A percentile compares a stretch with the other conserved stretches of the same genome.
Evolutionary conservation across 306 rosid genomes (phyloP).

Genomic region (Pueraria montana): DNA sequence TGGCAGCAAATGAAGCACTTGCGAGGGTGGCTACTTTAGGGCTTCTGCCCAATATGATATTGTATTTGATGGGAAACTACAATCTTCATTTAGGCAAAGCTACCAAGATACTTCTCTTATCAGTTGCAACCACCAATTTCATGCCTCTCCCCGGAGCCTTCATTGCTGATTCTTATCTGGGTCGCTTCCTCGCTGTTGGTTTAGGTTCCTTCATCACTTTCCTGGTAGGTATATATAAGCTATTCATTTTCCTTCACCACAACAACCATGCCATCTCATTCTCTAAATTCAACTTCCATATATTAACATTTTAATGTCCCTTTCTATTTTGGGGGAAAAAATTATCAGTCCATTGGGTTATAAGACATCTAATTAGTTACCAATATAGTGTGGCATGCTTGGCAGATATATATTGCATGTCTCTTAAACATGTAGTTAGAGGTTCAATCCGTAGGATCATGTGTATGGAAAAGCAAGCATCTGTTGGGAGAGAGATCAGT

Average conservation of each 20-base stretch:
- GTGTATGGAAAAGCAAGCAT: too few species aligned
- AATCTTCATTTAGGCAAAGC: slow-evolving; percentile 60
- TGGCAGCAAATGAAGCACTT: slow-evolving; percentile 75
- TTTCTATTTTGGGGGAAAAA: too few species aligned
- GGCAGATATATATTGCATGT: too few species aligned
- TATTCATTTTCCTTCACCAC: background rate
- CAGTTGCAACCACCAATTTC: slow-evolving; percentile 66
- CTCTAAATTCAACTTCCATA: too few species aligned
- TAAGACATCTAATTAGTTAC: too few species aligned
- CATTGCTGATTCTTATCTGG: slow-evolving; percentile 76
- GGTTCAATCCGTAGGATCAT: too few species aligned
- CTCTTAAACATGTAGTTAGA: too few species aligned
- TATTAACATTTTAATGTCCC: too few species aligned
- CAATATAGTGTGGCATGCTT: too few species aligned
- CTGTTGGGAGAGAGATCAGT: too few species aligned
- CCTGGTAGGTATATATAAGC: slow-evolving; percentile 48
- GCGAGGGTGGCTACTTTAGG: slow-evolving; percentile 72
- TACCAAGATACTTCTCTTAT: slow-evolving; percentile 55
- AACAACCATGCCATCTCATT: background rate
- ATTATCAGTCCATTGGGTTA: too few species aligned
- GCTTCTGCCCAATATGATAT: slow-evolving; percentile 68
- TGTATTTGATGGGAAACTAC: slow-evolving; percentile 67
- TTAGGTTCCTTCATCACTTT: slow-evolving; percentile 65
- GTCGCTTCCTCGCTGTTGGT: slow-evolving; percentile 71
- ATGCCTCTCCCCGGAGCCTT: slow-evolving; percentile 76